Percentiles rank a stretch among this genome's conserved stretches.
These are phyloP conservation scores for Lyophyllum atratum DNA, from an alignment of 768 basidiomycete species.

Conservation along the genomic window DNA sequence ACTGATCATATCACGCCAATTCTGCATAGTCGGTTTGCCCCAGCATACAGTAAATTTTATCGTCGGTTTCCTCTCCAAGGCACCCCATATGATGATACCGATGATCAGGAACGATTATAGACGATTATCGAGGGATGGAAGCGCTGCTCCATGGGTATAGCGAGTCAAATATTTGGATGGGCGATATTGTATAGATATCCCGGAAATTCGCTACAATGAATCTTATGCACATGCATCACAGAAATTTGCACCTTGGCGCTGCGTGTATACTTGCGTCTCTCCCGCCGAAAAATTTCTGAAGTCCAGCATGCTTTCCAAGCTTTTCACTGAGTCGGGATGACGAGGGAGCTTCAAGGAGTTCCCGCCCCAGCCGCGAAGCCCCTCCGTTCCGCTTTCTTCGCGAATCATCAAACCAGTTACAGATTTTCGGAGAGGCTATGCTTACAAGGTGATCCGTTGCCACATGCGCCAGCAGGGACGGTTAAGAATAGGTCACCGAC, in stretches of 20 bases:
- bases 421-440: background rate
- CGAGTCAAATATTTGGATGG: background rate
- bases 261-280: background rate
- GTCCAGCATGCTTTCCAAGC: background rate
- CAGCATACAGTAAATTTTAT: too few relatives aligned
- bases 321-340: slow-evolving; percentile 5
- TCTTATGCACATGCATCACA: background rate
- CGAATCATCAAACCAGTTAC: background rate
- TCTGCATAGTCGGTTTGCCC: too few relatives aligned
- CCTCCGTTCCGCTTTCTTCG: slow-evolving; percentile 10
- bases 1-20: too few relatives aligned
- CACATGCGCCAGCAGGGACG: background rate
- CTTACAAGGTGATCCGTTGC: slow-evolving; percentile 8
- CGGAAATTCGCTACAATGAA: too few relatives aligned
- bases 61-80: too few relatives aligned
- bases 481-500: background rate
- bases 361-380: background rate
- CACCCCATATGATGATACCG: too few relatives aligned
- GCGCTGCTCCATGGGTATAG: background rate
- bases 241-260: background rate
- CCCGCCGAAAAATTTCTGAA: background rate
- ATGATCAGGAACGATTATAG: too few relatives aligned
- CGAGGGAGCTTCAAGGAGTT: background rate
- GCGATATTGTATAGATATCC: background rate
- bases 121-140: too few relatives aligned